Base-by-base conservation (phyloP, 2,329 filamentous ascomycete species). In the Acrodontium crateriforme region DNA sequence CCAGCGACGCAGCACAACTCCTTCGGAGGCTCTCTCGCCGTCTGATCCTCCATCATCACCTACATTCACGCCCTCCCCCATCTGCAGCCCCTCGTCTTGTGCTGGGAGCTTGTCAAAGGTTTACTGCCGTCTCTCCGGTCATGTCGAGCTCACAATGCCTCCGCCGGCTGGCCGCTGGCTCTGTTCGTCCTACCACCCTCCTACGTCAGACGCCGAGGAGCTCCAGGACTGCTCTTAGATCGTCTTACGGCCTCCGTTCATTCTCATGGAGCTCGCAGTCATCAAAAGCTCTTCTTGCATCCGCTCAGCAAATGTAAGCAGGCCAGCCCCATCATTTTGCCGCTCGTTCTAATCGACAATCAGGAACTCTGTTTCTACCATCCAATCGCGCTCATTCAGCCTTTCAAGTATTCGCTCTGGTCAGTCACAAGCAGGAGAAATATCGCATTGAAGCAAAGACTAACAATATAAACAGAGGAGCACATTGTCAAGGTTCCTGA, bases 401-500 rank as follows among this genome's bases (percentile, higher is more conserved):
- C 27, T 50, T 8, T 37, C 45, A 35, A 45, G 44, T 36, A 43
- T 44, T 38, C 39, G 37, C 25, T 35, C 52, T 52, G 51, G 51
- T 53, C 18, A 35, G 46, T 34, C 13, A 18, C 14, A 9, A 20
- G 3, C 18, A 16, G 12, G 11, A 20, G 17, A 16, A 18, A 10
- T 10, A 31, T n/a, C 9, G 16, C 9, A 15, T 11, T 10, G 25
- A 13, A n/a, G 17, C 9, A 27, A 16, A 21, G 22, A 25, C 37
- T 43, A 28, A 45, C 27, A 23, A 18, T 8, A 20, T 19, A 5
- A 14, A 24, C 37, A 58, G 85, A 85, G 54, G 83, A 92, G 51
- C 77, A 72, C 43, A 62, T 87, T 39, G 74, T 98, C 56, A 87
- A 95, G 62, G 89, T 95, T 42, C 89, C 89, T 18, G 73, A 89